Evolutionary conservation across 2,329 filamentous ascomycete genomes (phyloP), one percentile per base, ranked within the genome.

Genomic region (Aaosphaeria pasadenensis): DNA sequence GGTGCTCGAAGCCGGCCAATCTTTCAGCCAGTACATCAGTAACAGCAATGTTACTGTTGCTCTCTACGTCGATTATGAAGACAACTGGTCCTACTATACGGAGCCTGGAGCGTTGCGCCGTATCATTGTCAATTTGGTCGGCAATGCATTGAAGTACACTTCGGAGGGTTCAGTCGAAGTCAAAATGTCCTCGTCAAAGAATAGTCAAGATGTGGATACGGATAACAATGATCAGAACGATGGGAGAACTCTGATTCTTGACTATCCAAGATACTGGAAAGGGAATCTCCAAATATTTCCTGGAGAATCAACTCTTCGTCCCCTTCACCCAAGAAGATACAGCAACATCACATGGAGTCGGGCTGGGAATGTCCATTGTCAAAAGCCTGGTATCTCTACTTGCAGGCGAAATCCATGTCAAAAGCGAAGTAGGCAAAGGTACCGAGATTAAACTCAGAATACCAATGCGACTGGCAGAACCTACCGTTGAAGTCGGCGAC

Each of bases 251-350:
- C 24, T 52, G 2, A 41, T 7, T 41, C 32, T 50, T 50, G 7
- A 35, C 39, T 28, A 13, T 43, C 11, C 36, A 30, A 42, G 67
- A 70, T 45, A 65, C 64, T 4, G 67, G 68, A 1, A 61, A 58
- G 33, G 68, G 69, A 6, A 71, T 71, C 42, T 62, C 61, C 1
- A 43, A 57, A 35, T 47, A 55, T 2, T 71, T 67, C 43, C 48
- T 63, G 11, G 48, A 55, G 7, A 52, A 64, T 36, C 53, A 59
- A n/a, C 48, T 70, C 1, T 71, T 60, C 47, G 53, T 57, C 6
- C 63, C 67, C 1, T 71, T 69, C 49, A 58, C 54, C 28, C 68
- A 71, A 46, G 67, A 65, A 42, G 57, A 70, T 42, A 52, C 60
- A 1, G 13, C 9, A 0, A 55, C 66, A 24, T 51, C 64, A 6